Evolutionary conservation across 192 early-diverging fungal species (phyloP), one percentile per base, ranked within the genome.

Genomic region (Powellomyces hirtus): DNA sequence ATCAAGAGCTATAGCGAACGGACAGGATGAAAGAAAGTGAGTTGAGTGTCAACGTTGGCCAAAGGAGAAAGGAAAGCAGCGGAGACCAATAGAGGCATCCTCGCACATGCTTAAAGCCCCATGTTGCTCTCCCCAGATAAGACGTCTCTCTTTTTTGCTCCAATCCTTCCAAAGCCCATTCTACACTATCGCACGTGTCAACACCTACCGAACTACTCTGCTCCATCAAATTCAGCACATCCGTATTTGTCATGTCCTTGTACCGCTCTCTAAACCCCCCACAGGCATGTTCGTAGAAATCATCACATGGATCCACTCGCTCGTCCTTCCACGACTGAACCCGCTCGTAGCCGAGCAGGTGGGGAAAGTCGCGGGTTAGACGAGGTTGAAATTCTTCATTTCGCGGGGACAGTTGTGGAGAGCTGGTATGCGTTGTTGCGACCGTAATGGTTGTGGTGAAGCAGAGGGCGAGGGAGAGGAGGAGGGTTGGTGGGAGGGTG

Each of bases 251-350:
- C 18, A 67, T 29, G n/a, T 62, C 35, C 11, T 24, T 29, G 59
- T 77, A 75, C 20, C 42, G 26, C 22, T 75, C 44, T 2, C 37
- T 33, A 30, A 78, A 82, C 13, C 75, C 72, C 24, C 72, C 69
- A 60, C 80, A 82, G 18, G 77, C 51, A 50, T 77, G 70, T 31
- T 34, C 31, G 63, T 72, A 82, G 58, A 82, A 82, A 49, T 82
- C 75, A 0, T 63, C 36, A 59, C 80, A 82, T 27, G 80, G 80
- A 53, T 77, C 64, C 22, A 59, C 36, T 1, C 38, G 6, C 3
- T 8, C n/a, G 38, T 82, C 68, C 67, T 73, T 77, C 74, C 80
- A 77, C 5, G 67, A 30, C 27, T 52, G 34, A 20, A 81, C 22
- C 16, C 77, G 50, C 24, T 66, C 59, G 53, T 59, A 26, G 40